A percentile compares a stretch with the other conserved stretches of the same genome.
These are phyloP conservation scores for Sodiomyces alkalinus DNA, from an alignment of 2,329 filamentous ascomycete species.

Conservation along the genomic window DNA sequence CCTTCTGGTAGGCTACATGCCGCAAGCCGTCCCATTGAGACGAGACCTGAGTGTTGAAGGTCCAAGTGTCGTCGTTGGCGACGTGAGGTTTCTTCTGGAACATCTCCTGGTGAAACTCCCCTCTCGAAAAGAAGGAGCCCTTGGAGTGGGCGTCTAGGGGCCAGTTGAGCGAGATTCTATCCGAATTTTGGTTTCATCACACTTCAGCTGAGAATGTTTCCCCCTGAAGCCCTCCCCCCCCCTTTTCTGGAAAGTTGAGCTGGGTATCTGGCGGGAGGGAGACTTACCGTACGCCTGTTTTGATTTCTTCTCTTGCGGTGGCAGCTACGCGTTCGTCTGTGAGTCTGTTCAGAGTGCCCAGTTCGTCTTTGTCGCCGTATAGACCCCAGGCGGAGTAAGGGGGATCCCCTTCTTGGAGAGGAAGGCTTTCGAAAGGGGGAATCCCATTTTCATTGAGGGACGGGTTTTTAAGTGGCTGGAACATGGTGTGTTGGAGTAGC, in stretches of 20 bases:
- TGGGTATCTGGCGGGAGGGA: background rate
- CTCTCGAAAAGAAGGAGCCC: conserved; percentile 17
- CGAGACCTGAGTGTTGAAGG: conserved; percentile 21
- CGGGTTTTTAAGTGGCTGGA: too few relatives aligned
- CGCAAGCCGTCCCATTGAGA: conserved; percentile 24
- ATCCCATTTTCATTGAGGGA: conserved; percentile 25
- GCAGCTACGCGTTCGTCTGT: conserved; percentile 36
- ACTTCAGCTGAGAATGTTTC: background rate
- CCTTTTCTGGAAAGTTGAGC: too few relatives aligned
- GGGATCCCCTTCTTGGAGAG: conserved; percentile 30
- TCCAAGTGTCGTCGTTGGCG: conserved; percentile 18
- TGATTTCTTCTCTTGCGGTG: conserved; percentile 35
- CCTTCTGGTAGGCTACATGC: conserved; percentile 21
- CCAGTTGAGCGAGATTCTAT: conserved; percentile 18
- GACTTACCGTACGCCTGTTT: conserved; percentile 31
- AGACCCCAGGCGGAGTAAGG: conserved; percentile 28
- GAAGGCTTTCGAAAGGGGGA: conserved; percentile 30
- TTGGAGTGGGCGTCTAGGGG: conserved; percentile 15
- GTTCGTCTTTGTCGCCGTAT: conserved; percentile 39
- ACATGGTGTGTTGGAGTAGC: too few relatives aligned
- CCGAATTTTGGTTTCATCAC: background rate
- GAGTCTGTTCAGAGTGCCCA: conserved; percentile 46
- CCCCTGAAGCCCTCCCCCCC: too few relatives aligned
- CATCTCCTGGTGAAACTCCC: conserved; percentile 14
- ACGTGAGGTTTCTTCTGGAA: conserved; percentile 13